Percentiles rank a stretch among this genome's conserved stretches.
Evolutionary conservation across 2,329 filamentous ascomycete genomes (phyloP).

Genomic region (Pyricularia sp.): DNA sequence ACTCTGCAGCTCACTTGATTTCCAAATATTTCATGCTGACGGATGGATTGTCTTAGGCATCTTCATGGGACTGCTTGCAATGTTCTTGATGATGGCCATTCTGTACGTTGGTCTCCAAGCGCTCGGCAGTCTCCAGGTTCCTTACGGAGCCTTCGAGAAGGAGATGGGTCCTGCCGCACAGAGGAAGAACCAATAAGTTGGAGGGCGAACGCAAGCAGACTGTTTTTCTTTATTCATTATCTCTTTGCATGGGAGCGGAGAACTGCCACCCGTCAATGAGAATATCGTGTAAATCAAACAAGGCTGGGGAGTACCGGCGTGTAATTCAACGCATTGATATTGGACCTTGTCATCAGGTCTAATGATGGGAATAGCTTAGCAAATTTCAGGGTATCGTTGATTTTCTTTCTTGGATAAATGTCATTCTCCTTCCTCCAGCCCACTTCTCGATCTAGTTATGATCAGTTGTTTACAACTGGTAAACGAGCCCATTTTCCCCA

Average conservation of each 20-base stretch:
- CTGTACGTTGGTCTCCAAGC: slow-evolving; percentile 70
- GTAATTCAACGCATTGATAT: neutral
- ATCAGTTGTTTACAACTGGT: neutral
- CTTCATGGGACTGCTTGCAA: slow-evolving; percentile 74
- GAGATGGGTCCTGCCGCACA: slow-evolving; percentile 84
- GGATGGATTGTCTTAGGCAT: slow-evolving; percentile 47
- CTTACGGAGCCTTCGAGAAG: slow-evolving; percentile 93
- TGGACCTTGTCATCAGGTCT: neutral
- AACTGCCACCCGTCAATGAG: neutral
- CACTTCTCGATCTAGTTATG: neutral
- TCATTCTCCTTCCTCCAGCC: neutral
- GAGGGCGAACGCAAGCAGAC: neutral
- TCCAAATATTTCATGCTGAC: neutral
- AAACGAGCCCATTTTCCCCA: neutral
- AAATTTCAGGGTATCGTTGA: neutral
- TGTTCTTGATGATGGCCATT: slow-evolving; percentile 65
- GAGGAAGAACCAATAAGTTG: slow-evolving; percentile 59
- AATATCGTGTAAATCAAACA: neutral
- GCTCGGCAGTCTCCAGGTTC: slow-evolving; percentile 73
- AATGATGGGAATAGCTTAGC: neutral
- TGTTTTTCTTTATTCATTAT: neutral
- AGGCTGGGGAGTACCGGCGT: neutral
- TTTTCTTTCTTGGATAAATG: neutral
- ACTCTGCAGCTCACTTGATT: neutral
- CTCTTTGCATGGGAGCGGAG: neutral